Conservation (phyloP, 2,329 filamentous ascomycete genomes). For the Ophiosphaerella herpotricha region DNA sequence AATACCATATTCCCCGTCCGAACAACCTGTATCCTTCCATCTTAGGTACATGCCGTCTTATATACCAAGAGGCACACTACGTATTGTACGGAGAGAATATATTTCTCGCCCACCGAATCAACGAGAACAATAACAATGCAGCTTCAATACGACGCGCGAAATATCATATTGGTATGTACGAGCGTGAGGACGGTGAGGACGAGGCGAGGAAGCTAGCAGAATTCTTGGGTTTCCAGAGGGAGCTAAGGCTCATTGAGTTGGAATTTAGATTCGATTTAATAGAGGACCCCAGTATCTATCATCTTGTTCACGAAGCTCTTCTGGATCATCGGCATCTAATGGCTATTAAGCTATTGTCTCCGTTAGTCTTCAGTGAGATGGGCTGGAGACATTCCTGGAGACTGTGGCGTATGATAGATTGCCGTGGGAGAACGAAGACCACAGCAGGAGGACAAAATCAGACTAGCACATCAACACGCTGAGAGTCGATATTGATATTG, state of each 20-base stretch:
- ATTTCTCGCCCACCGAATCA: not conserved
- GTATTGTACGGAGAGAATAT: not conserved
- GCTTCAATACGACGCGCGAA: too few relatives aligned
- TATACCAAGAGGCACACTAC: not conserved
- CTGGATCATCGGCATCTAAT: too few relatives aligned
- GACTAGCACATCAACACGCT: too few relatives aligned
- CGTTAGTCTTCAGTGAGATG: not conserved
- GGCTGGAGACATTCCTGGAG: not conserved
- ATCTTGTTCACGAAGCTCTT: not conserved
- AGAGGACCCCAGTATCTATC: not conserved
- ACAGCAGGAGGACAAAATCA: not conserved
- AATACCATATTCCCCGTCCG: not conserved
- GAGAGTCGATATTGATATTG: too few relatives aligned
- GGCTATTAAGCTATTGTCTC: too few relatives aligned
- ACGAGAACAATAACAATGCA: too few relatives aligned
- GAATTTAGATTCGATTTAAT: not conserved
- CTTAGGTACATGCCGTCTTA: not conserved
- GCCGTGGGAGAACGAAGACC: not conserved
- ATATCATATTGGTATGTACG: too few relatives aligned
- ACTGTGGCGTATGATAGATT: not conserved
- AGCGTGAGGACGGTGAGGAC: not conserved
- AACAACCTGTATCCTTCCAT: not conserved
- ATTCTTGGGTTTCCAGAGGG: not conserved
- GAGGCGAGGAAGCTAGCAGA: not conserved
- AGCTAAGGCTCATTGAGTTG: not conserved